Evolutionary conservation across 176 grass and related monocot species (phyloP), one percentile per base, ranked within the genome.

Genomic region (Alopecurus myosuroides): DNA sequence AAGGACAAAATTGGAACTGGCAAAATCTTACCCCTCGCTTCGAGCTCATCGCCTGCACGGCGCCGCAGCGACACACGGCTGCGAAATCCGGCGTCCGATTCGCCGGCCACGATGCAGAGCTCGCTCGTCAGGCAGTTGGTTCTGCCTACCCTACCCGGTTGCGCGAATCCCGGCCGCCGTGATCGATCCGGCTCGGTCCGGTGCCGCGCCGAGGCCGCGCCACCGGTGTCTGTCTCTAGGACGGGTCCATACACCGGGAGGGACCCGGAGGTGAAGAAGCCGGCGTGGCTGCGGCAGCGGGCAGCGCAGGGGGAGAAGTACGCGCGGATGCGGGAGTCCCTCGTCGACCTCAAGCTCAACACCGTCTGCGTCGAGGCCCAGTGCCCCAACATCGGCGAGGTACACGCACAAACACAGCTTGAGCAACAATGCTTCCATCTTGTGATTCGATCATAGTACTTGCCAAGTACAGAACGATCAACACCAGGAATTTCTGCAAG

Each of bases 311-410:
- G 96, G 48, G 93, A 92, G 25, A 98, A 94, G 84, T 95, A 93
- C 80, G 52, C 82, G 19, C 88, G 82, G 63, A 60, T 98, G 35
- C 88, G 91, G 63, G 96, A 90, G 53, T 87, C 96, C n/a, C 84
- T 98, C 6, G 78, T 86, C 23, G 89, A 88, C 52, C 80, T 98
- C 77, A 95, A 95, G 89, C 96, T 94, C 69, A 98, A 94, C 82
- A 95, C 93, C 42, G 93, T 98, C 80, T 98, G 96, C 60, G 93
- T 94, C 9, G 96, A 98, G 85, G 96, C 96, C 9, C 93, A 98
- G 52, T 98, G 96, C 77, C 96, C 96, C 66, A 98, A 98, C 81
- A 98, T 98, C 73, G 93, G 96, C 78, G 96, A 98, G 96, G 96
- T 95, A 84, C 19, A 23, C 79, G 28, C 44, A 34, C 61, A 35